These are phyloP conservation scores for Hypsizygus marmoreus DNA, from an alignment of 768 basidiomycete species.

Conservation along the genomic window DNA sequence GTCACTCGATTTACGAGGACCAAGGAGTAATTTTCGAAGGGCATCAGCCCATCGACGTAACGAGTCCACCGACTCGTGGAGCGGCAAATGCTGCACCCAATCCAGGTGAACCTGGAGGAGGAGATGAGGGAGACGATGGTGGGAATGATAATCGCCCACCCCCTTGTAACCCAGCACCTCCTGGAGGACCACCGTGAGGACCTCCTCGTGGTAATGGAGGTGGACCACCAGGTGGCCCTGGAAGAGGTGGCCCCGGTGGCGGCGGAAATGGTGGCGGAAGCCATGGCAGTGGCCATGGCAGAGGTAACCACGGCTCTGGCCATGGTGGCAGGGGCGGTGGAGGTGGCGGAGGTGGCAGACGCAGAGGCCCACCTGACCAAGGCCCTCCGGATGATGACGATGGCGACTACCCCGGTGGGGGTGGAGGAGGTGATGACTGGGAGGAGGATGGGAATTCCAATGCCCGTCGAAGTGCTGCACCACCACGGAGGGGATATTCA, in stretches of 20 bases:
- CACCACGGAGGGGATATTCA: neutral
- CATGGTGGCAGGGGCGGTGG: no score
- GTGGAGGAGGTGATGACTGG: neutral
- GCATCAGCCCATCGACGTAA: neutral
- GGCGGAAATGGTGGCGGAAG: neutral
- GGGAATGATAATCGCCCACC: neutral
- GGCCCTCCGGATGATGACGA: no score
- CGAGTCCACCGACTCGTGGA: neutral
- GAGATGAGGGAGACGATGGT: no score
- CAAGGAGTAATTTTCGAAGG: neutral
- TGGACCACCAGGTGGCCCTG: no score
- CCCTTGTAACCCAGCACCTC: neutral
- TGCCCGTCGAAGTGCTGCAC: neutral
- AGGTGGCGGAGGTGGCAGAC: no score
- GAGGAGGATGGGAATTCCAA: neutral
- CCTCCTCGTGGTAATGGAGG: no score
- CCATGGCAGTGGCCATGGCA: no score
- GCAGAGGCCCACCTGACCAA: no score
- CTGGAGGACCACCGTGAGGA: neutral
- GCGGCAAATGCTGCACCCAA: no score
- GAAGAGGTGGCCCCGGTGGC: neutral
- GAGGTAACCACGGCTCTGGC: no score
- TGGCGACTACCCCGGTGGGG: no score
- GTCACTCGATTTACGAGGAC: neutral
- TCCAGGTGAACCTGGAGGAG: no score